Evolutionary conservation across 768 basidiomycete genomes (phyloP), one percentile per base, ranked within the genome.

Genomic region (Trametes coccinea): DNA sequence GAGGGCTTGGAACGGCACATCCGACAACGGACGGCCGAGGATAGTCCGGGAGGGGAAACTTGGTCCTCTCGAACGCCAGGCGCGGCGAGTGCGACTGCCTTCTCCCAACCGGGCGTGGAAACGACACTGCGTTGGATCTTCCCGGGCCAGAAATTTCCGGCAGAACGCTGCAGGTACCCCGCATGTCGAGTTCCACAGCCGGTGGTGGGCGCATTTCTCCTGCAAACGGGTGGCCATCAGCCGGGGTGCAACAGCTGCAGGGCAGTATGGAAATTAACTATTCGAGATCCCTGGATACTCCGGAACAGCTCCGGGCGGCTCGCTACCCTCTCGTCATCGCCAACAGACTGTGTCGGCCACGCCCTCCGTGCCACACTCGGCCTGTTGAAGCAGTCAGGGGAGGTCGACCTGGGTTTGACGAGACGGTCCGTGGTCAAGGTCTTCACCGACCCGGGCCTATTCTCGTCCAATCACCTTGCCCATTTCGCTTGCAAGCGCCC

Each of bases 1-100:
- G 55, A 48, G 39, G 61, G 63, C 61, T 57, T 68, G 62, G 56
- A 75, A 73, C 77, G 75, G 79, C 78, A 77, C 66, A 67, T 70
- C 70, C 63, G 70, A 70, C 66, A 64, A 62, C 67, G 67, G 66
- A 59, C 59, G 60, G 64, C 83, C 82, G 82, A 84, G 69, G 74
- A 79, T 77, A 73, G 69, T 82, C 84, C 82, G 81, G 41, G 62
- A 64, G 70, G 65, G 63, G 47, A 59, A 60, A 50, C 44, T 51
- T 27, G 52, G 50, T 41, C 50, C 51, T 54, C 59, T 44, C 56
- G 53, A 39, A 55, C 30, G 56, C 17, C 46, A 39, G 53, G 51
- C 56, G 62, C 45, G 53, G 62, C 53, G 39, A 43, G 44, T 44
- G 41, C 47, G 41, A 40, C 52, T 33, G 39, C 30, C 60, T 50